Conservation (phyloP, 495 filamentous ascomycete species). For the Parathielavia appendiculata region DNA sequence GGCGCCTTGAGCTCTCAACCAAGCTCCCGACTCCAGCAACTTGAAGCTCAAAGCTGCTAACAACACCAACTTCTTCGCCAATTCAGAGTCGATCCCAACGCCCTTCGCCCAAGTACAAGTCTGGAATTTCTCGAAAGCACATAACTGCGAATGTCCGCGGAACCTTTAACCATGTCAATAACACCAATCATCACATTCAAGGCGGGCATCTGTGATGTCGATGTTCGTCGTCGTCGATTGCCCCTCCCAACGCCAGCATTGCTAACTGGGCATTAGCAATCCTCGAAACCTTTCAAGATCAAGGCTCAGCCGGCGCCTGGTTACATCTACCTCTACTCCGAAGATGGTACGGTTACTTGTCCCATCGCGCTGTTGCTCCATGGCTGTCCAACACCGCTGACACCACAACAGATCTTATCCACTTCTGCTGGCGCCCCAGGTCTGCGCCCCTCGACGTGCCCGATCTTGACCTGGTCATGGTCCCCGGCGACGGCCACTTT, state of each 20-base stretch:
- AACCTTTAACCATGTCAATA: slow-evolving; percentile 60
- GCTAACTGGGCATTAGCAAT: slow-evolving; percentile 45
- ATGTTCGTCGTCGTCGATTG: slow-evolving; percentile 53
- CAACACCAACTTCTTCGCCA: slow-evolving; percentile 9
- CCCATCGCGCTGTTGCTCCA: background rate
- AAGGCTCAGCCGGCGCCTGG: slow-evolving; percentile 66
- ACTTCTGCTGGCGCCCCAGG: slow-evolving; percentile 88
- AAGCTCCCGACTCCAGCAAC: background rate
- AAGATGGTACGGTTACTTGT: slow-evolving; percentile 61
- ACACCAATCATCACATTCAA: slow-evolving; percentile 91
- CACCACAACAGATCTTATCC: slow-evolving; percentile 61
- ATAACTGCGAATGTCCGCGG: background rate
- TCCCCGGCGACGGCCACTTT: slow-evolving; percentile 84
- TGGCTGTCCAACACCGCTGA: slow-evolving; percentile 17
- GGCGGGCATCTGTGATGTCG: slow-evolving; percentile 82
- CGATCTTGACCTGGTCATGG: slow-evolving; percentile 80
- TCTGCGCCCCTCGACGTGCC: slow-evolving; percentile 54
- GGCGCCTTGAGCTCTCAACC: background rate
- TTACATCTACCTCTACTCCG: slow-evolving; percentile 88
- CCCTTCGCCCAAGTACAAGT: background rate
- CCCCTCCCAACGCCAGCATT: background rate
- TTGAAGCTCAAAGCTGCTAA: background rate
- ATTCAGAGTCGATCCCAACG: background rate
- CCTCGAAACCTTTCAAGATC: slow-evolving; percentile 58
- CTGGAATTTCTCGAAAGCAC: background rate